Base-by-base conservation (phyloP, 257 asterid genomes). In the Forsythia suspensa region DNA sequence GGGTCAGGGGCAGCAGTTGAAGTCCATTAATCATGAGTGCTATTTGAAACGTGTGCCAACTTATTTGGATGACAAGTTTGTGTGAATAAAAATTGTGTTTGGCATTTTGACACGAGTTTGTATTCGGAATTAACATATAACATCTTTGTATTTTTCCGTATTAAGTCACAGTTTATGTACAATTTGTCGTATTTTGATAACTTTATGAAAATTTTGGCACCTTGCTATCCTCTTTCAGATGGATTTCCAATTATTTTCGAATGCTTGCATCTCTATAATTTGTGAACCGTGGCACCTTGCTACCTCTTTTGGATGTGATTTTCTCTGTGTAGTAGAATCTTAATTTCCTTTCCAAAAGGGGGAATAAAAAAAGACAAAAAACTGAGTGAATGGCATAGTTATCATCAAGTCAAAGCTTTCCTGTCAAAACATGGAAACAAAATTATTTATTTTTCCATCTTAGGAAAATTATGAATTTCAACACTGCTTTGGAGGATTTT, bases 321-420 rank as follows among this genome's bases (percentile, higher is more conserved):
- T 48, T 48, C n/a, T 48, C 15, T 13, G 59, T 48, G 15, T 48
- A 15, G 59, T n/a, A 48, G 18, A 48, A 13, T 48, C 55, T 48
- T 48, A 13, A 13, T 48, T 13, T 48, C 18, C 55, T 12, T 48
- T 48, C 55, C 55, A 3, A 48, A 48, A 29, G 1, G 34, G 34
- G 34, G 3, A 12, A 48, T 12, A 12, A 48, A 48, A 48, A 13
- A 48, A 0, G n/a, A 29, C 34, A 29, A 29, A 29, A 6, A 48
- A 48, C 6, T 48, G 55, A 15, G n/a, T 13, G 4, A 18, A 55
- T 55, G 65, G 65, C 24, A 55, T n/a, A 55, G 72, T 29, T 29
- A 29, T 44, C 61, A 71, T 44, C 20, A 34, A 74, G 39, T 69
- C 57, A 68, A 55, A 80, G 70, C 37, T 73, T 74, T 74, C 71